Evolutionary conservation across 306 rosid genomes (phyloP).

Genomic region (Glycine soja): DNA sequence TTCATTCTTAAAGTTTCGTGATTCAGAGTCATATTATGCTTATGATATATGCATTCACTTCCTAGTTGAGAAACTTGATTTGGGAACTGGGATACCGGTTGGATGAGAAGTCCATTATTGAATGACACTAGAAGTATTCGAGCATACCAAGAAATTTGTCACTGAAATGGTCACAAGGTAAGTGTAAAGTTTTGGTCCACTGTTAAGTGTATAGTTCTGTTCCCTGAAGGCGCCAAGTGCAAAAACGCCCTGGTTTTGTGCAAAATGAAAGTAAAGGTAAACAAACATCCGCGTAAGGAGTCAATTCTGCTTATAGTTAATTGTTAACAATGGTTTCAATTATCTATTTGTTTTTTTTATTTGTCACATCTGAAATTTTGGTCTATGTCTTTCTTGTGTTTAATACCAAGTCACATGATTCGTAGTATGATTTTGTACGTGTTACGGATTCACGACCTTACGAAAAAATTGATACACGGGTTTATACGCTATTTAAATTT

Average conservation of each 20-base stretch:
- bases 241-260: background rate
- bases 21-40: too few relatives aligned
- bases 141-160: slow-evolving; percentile 79
- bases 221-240: background rate
- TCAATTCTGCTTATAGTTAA: background rate
- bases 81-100: too few relatives aligned
- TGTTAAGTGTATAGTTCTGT: background rate
- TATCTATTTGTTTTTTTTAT: background rate
- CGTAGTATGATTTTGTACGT: too few relatives aligned
- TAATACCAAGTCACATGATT: background rate
- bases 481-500: too few relatives aligned
- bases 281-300: background rate
- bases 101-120: background rate
- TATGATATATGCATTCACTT: too few relatives aligned
- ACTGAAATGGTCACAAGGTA: slow-evolving; percentile 70
- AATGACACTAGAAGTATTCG: slow-evolving; percentile 62
- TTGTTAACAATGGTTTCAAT: background rate
- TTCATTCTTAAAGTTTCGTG: too few relatives aligned
- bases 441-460: too few relatives aligned
- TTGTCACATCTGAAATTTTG: background rate
- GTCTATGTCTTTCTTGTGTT: background rate
- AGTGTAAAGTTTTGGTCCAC: background rate
- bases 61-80: too few relatives aligned
- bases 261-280: background rate
- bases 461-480: too few relatives aligned